Evolutionary conservation across 306 rosid genomes (phyloP), one percentile per base, ranked within the genome.

Genomic region (Cyamopsis tetragonoloba): DNA sequence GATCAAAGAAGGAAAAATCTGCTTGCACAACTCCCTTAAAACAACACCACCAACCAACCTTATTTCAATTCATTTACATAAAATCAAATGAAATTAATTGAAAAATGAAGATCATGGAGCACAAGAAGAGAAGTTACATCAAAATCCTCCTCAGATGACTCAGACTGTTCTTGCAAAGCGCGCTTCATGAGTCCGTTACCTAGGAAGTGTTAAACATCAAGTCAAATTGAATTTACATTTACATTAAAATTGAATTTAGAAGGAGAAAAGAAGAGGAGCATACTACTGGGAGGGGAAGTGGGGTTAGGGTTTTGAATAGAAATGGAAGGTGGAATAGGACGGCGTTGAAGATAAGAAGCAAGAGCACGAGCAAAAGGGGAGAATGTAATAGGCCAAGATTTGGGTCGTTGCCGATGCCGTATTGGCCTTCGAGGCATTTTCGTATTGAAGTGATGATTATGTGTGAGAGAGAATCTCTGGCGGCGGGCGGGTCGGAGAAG

Each of bases 1-100:
- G 96, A 83, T 92, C 96, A 31, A 86, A 92, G 76, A 92, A 89
- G 32, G 84, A 83, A 83, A 88, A 86, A 63, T 92, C 96, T 62
- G 91, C 92, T 84, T 88, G 96, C 43, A 92, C 73, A 59, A 69
- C 71, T 37, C 84, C 93, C 96, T 87, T n/a, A 47, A 39, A 83
- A 66, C 63, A 70, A 42, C 49, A 70, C 15, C 30, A 30, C 77
- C 23, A 44, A 70, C 15, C 30, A 30, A 79, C 23, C 22, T 62
- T 4, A 62, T 27, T 68, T 48, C 37, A 59, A 58, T 61, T 11
- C 70, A 74, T 8, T 62, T 24, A 2, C 9, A 48, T 8, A 14
- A 2, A 32, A 9, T 14, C 30, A 48, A 51, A 24, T 39, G 10
- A 26, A 12, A 53, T 22, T 2, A 31, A 4, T 7, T 35, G 6